Evolutionary conservation across 257 asterid genomes (phyloP), one percentile per base, ranked within the genome.

Genomic region (Nicotiana tabacum): DNA sequence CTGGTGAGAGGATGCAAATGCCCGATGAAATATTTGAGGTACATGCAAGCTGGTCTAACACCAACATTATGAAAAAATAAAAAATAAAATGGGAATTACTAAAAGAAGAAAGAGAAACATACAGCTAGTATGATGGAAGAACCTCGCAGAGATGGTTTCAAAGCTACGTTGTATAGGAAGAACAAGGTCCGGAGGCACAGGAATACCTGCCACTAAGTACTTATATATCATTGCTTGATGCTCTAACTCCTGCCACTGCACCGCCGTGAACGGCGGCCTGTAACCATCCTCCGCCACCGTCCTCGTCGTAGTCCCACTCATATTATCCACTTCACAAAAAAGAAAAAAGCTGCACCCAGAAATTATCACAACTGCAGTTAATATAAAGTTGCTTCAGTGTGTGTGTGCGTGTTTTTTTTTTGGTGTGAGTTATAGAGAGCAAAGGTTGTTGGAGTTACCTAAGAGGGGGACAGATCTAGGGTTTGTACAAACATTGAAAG

Each of bases 381-480:
- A 67, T 70, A 77, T 17, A 84, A 46, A 70, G 72, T 21, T 21
- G 27, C 39, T 17, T 76, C 66, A 35, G 37, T 53, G 64, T 43
- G 72, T 37, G 32, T 33, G 30, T 9, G 27, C 48, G 60, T 15
- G n/a, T 55, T 16, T 15, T 15, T 4, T 43, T 43, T 43, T 43
- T 43, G 3, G 61, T 55, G 61, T 61, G 32, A 61, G 32, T 61
- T 61, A 16, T 43, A 24, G 60, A 72, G 60, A 46, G 60, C 78
- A 72, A 46, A 72, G 56, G 60, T 72, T 72, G 60, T 21, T 72
- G 60, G 37, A 46, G 78, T 46, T 72, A 72, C 78, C 78, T 72
- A 21, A 72, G 24, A 46, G 60, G 78, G 78, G 90, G 90, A 89
- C 97, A 93, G 96, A 95, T 95, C 97, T 93, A 92, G 98, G 95